A percentile compares a stretch with the other conserved stretches of the same genome.
Evolutionary conservation across 768 basidiomycete species (phyloP).

Genomic region (Amyloporia xantha): DNA sequence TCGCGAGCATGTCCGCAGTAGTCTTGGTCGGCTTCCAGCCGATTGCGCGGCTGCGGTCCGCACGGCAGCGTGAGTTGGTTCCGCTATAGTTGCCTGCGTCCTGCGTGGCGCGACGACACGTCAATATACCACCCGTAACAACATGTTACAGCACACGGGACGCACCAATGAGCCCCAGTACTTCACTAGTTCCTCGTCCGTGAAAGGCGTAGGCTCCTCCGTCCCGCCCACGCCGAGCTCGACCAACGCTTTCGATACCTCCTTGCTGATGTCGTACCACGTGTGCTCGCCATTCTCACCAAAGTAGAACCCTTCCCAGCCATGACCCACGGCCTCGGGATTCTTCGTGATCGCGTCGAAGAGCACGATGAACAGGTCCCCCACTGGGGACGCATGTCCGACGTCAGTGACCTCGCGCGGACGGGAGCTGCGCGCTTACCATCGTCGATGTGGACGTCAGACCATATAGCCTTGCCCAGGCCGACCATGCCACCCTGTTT

Average conservation of each 20-base stretch:
- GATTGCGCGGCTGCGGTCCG: conserved; percentile 30
- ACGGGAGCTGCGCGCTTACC: conserved; percentile 26
- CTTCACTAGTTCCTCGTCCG: conserved; percentile 36
- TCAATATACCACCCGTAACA: not conserved
- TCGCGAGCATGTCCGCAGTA: conserved; percentile 43
- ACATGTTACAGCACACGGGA: not conserved
- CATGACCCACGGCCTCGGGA: conserved; percentile 23
- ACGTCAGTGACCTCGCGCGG: not conserved
- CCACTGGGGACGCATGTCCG: conserved; percentile 27
- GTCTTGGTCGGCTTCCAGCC: conserved; percentile 49
- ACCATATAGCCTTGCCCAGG: conserved; percentile 53
- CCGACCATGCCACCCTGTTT: conserved; percentile 50
- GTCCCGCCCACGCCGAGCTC: conserved; percentile 25
- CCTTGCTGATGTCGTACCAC: conserved; percentile 29
- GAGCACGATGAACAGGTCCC: conserved; percentile 36
- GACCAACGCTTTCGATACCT: conserved; percentile 29
- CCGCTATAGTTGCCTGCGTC: conserved; percentile 18
- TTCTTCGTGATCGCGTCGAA: conserved; percentile 30
- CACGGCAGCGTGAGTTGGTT: conserved; percentile 21
- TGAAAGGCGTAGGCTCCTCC: conserved; percentile 39
- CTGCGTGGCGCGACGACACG: conserved; percentile 5
- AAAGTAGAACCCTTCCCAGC: conserved; percentile 32
- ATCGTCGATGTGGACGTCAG: conserved; percentile 49
- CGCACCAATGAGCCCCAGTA: conserved; percentile 9
- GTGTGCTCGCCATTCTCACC: conserved; percentile 27